A percentile compares a stretch with the other conserved stretches of the same genome.
Conservation (phyloP, 768 basidiomycete genomes). For the Macrolepiota dolichaula region DNA sequence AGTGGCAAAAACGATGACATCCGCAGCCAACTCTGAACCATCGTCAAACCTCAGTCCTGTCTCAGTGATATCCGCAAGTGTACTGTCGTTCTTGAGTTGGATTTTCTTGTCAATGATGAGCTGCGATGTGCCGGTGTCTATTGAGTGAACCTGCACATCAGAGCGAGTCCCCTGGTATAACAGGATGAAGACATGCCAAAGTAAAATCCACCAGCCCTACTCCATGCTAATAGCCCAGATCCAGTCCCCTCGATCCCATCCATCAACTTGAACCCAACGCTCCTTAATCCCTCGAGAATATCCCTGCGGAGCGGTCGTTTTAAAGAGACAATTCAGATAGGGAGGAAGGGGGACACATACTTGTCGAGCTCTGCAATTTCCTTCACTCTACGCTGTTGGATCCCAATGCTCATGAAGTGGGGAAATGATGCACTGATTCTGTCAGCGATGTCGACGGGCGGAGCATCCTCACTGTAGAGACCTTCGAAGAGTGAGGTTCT, state of each 20-base stretch:
- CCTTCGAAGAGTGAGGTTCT: constrained; percentile 12
- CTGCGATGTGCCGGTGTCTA: constrained; percentile 59
- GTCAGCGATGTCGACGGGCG: constrained; percentile 48
- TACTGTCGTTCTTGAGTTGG: constrained; percentile 63
- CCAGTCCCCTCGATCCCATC: constrained; percentile 38
- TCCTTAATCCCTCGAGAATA: constrained; percentile 34
- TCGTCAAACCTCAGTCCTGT: constrained; percentile 46
- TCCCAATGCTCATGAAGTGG: constrained; percentile 20
- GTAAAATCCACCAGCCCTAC: constrained; percentile 34
- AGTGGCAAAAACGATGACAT: constrained; percentile 61
- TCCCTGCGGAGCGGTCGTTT: constrained; percentile 20
- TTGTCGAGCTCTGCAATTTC: constrained; percentile 33
- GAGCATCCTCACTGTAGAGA: constrained; percentile 44
- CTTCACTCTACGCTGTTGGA: constrained; percentile 18
- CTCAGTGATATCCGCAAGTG: constrained; percentile 41
- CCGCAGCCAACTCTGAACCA: constrained; percentile 43
- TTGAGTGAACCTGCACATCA: not conserved
- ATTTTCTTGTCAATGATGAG: constrained; percentile 66
- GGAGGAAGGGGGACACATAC: constrained; percentile 16
- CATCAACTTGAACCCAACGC: constrained; percentile 43
- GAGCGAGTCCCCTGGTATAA: not conserved
- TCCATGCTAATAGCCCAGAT: constrained; percentile 27
- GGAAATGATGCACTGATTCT: constrained; percentile 46
- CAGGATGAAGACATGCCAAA: constrained; percentile 23
- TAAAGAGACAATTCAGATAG: not conserved